These are phyloP conservation scores for Brassica cretica DNA, from an alignment of 345 rosid genomes.

Conservation along the genomic window DNA sequence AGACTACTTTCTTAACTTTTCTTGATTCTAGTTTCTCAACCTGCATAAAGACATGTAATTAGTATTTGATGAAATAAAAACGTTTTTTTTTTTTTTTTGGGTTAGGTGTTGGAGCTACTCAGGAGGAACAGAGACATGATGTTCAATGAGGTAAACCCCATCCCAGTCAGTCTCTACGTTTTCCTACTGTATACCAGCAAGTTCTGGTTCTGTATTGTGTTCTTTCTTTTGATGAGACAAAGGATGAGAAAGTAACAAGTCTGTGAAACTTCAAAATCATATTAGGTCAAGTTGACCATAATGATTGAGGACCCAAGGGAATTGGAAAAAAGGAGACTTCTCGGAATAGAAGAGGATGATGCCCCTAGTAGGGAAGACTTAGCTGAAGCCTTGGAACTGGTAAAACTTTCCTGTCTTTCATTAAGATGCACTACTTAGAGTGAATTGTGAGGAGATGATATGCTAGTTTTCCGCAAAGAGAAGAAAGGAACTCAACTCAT, in stretches of 20 bases:
- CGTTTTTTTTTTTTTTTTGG: neutral
- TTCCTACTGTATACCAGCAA: neutral
- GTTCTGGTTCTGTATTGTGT: neutral
- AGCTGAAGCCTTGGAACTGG: constrained; percentile 76
- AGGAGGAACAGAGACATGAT: constrained; percentile 88
- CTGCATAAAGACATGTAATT: neutral
- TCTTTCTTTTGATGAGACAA: neutral
- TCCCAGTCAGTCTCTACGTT: neutral
- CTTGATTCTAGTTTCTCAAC: neutral
- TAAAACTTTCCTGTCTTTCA: constrained; percentile 29
- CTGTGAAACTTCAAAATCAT: constrained; percentile 14
- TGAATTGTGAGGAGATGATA: constrained; percentile 1
- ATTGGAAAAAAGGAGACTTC: constrained; percentile 75
- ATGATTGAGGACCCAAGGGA: constrained; percentile 96
- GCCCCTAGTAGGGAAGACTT: constrained; percentile 83
- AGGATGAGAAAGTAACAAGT: neutral
- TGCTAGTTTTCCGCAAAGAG: neutral
- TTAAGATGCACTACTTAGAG: neutral
- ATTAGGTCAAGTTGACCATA: constrained; percentile 72
- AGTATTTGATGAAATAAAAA: neutral
- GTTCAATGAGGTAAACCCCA: constrained; percentile 63
- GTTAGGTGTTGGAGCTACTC: constrained; percentile 80
- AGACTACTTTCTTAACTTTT: too few species aligned
- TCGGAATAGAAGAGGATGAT: constrained; percentile 79
- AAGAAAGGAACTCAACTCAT: neutral